Evolutionary conservation across 768 basidiomycete genomes (phyloP), one percentile per base, ranked within the genome.

Genomic region (Rhodosporidiobolus sp.): DNA sequence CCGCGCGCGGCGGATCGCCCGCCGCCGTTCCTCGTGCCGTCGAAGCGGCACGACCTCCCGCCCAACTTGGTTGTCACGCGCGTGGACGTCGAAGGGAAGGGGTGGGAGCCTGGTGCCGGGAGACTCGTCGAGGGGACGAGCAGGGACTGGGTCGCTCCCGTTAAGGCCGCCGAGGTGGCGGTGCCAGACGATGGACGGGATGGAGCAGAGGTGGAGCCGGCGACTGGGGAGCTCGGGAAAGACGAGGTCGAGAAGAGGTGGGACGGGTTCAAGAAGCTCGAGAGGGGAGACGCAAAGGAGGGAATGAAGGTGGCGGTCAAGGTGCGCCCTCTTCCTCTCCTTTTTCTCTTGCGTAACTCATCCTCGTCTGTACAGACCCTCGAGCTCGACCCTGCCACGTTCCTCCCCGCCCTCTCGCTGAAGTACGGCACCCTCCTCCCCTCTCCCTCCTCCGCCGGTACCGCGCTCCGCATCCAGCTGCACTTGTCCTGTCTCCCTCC

Each of bases 31-130:
- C n/a, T 50, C 1, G 34, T 54, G 22, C 77, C 77, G 1, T 59
- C 53, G 10, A 57, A 72, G 34, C 50, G 75, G 9, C 45, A 43
- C 4, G 73, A 78, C 49, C 67, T 78, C 0, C 78, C 79, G 1
- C 45, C 65, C 8, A 69, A 71, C 50, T 60, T 79, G 17, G 61
- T 76, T 20, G 76, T 79, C 4, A 78, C 79, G 11, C 49, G 35
- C 20, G 75, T 79, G 12, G 64, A 79, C 34, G 79, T 79, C 28
- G 78, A 78, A 50, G 70, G 34, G 7, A 60, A 65, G 30, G 57
- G 52, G 1, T 79, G 78, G 74, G 65, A 61, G 22, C 52, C 75
- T 3, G 78, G 75, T 3, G 64, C 64, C 4, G 65, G 63, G 19
- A 38, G 52, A 16, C 9, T 61, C 30, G 48, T 67, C 28, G 32